Base-by-base conservation (phyloP, 345 rosid genomes). In the Barbarea vulgaris region DNA sequence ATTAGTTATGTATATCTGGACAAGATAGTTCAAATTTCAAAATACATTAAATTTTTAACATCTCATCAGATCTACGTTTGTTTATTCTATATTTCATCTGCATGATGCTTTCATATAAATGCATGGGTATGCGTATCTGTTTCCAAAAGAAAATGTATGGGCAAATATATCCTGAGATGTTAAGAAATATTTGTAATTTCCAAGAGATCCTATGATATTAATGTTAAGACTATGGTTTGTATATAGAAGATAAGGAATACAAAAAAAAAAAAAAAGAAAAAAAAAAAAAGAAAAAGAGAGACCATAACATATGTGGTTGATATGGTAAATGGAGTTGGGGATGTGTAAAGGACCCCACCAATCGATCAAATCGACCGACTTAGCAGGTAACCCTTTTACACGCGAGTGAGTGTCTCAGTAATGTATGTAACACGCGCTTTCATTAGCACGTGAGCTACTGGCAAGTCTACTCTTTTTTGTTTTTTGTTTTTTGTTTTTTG, bases 291-390 rank as follows among this genome's bases (percentile, higher is more conserved):
- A 27, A 27, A 47, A 48, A 28, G 0, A 27, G 19, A 19, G n/a
- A n/a, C 1, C 39, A 18, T 9, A 37, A 6, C 12, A 50, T 19
- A 51, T 59, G 61, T 36, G 79, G 79, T 36, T 58, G 74, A 75
- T 59, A 28, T 58, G 68, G 46, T 58, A 68, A 65, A 76, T 60
- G 79, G 69, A 68, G 74, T 67, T 67, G 79, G 68, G 61, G 62
- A 50, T 51, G 57, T 52, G 48, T 11, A 68, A 41, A 1, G 58
- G 75, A 54, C 75, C 75, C 80, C 80, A 76, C 66, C 58, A 47
- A 46, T 74, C 42, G n/a, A 53, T 39, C 50, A 33, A 39, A 52
- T 52, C 74, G 39, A 76, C 80, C 75, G 75, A 70, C 75, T 54
- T 69, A 76, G 75, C 66, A 62, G 75, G 80, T 76, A 76, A 25